These are phyloP conservation scores for Chytridiales sp. DNA, from an alignment of 371 early-diverging fungal genomes.

Conservation along the genomic window DNA sequence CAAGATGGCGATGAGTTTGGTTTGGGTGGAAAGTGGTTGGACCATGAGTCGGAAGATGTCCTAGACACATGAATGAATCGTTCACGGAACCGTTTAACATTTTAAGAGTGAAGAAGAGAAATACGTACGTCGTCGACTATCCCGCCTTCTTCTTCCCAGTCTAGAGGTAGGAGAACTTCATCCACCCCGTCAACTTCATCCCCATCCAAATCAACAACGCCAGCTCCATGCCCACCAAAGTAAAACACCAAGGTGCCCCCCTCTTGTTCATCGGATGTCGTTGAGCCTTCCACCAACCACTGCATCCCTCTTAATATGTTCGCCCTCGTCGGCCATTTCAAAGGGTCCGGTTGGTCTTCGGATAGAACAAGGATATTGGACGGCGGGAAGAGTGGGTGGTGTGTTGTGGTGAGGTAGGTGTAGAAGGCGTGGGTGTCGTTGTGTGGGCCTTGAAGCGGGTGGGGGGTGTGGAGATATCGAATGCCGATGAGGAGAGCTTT, in stretches of 20 bases:
- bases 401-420: slow-evolving; percentile 2
- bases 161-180: slow-evolving; percentile 77
- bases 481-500: slow-evolving; percentile 12
- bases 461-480: slow-evolving; percentile 4
- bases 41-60: slow-evolving; percentile 4
- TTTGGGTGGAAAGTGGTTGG: not conserved
- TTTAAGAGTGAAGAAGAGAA: not conserved
- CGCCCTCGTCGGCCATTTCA: slow-evolving; percentile 16
- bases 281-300: slow-evolving; percentile 25
- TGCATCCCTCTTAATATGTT: slow-evolving; percentile 27
- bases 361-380: slow-evolving; percentile 8
- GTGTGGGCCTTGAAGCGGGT: slow-evolving; percentile 6
- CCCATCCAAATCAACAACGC: slow-evolving; percentile 40
- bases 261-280: too few relatives aligned
- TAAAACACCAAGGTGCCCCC: slow-evolving; percentile 26
- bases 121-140: slow-evolving; percentile 74
- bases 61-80: slow-evolving; percentile 41
- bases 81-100: not conserved
- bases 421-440: slow-evolving; percentile 5
- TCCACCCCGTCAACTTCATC: slow-evolving; percentile 83
- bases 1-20: slow-evolving; percentile 8
- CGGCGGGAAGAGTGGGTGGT: slow-evolving; percentile 5
- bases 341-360: slow-evolving; percentile 21
- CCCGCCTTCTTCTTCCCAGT: slow-evolving; percentile 68
- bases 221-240: slow-evolving; percentile 25